These are phyloP conservation scores for Dictyostelium firmibasis DNA, from an alignment of 78 protist species.

Conservation along the genomic window DNA sequence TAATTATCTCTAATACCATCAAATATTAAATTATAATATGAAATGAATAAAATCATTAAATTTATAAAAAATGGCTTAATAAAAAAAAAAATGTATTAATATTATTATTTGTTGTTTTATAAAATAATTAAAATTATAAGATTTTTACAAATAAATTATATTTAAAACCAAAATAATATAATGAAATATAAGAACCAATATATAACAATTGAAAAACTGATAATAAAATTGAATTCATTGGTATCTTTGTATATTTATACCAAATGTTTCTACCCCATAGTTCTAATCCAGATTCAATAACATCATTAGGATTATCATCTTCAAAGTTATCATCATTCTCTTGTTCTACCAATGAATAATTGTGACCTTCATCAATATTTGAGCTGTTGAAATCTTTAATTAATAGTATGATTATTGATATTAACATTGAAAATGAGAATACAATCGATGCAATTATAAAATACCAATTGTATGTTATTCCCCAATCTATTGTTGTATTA, in stretches of 20 bases:
- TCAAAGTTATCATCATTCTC: not conserved
- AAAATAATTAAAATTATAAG: not conserved
- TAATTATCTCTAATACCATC: not conserved
- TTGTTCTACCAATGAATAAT: not conserved
- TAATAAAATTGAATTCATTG: not conserved
- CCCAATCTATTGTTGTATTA: not conserved
- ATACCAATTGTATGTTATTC: not conserved
- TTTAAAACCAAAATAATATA: not conserved
- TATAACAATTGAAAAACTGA: not conserved
- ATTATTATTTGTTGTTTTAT: not conserved
- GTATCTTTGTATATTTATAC: not conserved
- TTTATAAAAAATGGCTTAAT: not conserved
- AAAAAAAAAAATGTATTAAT: not conserved
- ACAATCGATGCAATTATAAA: not conserved
- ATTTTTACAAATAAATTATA: not conserved
- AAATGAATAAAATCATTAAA: not conserved
- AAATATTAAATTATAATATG: slow-evolving; percentile 4
- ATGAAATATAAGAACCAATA: not conserved
- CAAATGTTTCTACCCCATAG: not conserved
- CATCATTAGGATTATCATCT: not conserved
- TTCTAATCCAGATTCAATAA: not conserved
- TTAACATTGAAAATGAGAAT: not conserved
- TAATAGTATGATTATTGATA: not conserved
- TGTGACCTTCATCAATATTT: not conserved
- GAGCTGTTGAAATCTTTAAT: not conserved